A percentile compares a stretch with the other conserved stretches of the same genome.
These are phyloP conservation scores for Immersiella caudata DNA, from an alignment of 495 filamentous ascomycete genomes.

Conservation along the genomic window DNA sequence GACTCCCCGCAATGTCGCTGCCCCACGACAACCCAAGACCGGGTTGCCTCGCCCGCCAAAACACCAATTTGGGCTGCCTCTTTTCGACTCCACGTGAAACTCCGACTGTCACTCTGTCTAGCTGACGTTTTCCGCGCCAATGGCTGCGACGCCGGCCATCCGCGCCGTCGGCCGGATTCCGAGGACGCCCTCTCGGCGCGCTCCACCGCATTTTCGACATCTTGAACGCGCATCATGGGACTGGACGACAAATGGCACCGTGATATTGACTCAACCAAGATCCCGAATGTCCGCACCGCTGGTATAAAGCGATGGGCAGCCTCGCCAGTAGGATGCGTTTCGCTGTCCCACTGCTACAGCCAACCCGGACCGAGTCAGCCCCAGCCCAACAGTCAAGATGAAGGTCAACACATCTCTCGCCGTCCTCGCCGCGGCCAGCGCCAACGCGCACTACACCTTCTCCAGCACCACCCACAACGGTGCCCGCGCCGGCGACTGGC, in stretches of 20 bases:
- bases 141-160: slow-evolving; percentile 4
- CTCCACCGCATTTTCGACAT: neutral
- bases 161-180: slow-evolving; percentile 3
- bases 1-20: slow-evolving; percentile 9
- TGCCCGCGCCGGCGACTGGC: slow-evolving; percentile 45
- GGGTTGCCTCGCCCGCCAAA: neutral
- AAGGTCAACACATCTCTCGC: slow-evolving; percentile 14
- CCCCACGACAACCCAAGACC: neutral
- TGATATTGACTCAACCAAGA: too few relatives aligned
- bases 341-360: neutral
- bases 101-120: neutral
- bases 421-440: slow-evolving; percentile 13
- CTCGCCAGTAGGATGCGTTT: too few relatives aligned
- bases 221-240: neutral
- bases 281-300: too few relatives aligned
- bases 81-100: neutral
- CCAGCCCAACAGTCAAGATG: neutral
- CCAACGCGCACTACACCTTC: slow-evolving; percentile 27
- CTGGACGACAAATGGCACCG: neutral
- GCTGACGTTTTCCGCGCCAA: neutral
- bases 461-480: slow-evolving; percentile 32
- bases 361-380: neutral
- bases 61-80: neutral
- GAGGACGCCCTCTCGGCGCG: neutral
- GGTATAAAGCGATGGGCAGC: too few relatives aligned